A percentile compares a stretch with the other conserved stretches of the same genome.
These are phyloP conservation scores for Phialophora tarda DNA, from an alignment of 2,329 filamentous ascomycete species.

Conservation along the genomic window DNA sequence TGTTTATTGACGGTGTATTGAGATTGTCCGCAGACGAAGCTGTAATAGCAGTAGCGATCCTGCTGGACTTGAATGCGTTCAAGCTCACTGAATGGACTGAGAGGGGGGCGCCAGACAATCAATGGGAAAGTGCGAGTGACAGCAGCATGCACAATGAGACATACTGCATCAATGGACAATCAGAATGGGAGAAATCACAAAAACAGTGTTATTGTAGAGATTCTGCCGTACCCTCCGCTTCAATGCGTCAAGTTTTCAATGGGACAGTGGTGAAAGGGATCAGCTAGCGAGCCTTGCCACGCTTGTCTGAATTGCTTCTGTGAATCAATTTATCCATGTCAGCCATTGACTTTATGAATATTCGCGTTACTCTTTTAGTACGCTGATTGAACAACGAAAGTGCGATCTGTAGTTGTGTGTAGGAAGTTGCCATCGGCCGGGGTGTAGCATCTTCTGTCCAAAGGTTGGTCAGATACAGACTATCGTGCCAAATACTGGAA, in stretches of 20 bases:
- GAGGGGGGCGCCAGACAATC: neutral
- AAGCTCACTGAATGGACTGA: neutral
- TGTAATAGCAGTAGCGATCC: neutral
- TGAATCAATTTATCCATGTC: neutral
- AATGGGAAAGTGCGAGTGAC: neutral
- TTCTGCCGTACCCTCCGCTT: constrained; percentile 11
- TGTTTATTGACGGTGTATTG: constrained; percentile 11
- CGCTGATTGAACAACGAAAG: neutral
- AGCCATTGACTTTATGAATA: neutral
- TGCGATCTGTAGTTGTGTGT: neutral
- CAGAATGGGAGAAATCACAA: neutral
- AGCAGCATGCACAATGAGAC: constrained; percentile 6
- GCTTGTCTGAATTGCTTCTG: neutral
- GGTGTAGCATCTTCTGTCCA: neutral
- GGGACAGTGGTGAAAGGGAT: neutral
- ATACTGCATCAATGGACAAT: constrained; percentile 4
- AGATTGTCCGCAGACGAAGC: neutral
- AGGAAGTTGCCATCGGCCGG: neutral
- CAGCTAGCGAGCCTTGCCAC: neutral
- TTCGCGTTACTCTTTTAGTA: neutral
- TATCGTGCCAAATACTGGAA: neutral
- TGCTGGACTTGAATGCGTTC: neutral
- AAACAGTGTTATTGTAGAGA: neutral
- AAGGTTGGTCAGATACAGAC: neutral
- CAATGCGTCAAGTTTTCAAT: neutral